phyloP scores from a whole-genome alignment of 176 grass and related monocot species.

The Chloris gayana region DNA sequence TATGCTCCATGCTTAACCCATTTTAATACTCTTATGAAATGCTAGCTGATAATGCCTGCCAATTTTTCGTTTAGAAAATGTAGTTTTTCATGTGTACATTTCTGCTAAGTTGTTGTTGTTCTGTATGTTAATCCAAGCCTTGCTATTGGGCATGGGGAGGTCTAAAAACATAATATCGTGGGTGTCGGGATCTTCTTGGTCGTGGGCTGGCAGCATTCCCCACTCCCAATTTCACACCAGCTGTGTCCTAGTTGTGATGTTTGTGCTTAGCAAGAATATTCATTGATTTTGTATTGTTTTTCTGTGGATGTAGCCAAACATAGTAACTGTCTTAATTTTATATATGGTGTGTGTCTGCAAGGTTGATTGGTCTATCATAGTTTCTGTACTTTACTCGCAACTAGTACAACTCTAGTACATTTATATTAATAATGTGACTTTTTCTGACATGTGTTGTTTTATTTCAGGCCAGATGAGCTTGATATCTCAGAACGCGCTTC shows the following conservation, averaged over 20 bases:
- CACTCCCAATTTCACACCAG: neutral
- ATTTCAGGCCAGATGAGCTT: constrained; percentile 54
- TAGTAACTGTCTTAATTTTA: neutral
- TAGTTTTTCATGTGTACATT: neutral
- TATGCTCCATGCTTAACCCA: neutral
- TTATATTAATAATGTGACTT: neutral
- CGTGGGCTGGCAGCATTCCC: neutral
- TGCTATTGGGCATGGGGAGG: neutral
- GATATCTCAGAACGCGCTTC: constrained; percentile 57
- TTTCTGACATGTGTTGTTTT: constrained; percentile 10
- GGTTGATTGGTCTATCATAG: too few species aligned
- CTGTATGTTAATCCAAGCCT: neutral
- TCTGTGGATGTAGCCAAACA: neutral
- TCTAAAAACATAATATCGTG: neutral
- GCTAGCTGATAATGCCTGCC: neutral
- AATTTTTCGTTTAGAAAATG: neutral
- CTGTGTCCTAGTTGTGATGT: neutral
- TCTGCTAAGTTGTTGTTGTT: neutral
- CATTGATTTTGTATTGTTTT: neutral
- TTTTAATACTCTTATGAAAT: neutral
- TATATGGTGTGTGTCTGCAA: neutral
- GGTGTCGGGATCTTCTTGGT: neutral
- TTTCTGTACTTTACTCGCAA: neutral
- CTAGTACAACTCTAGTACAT: neutral
- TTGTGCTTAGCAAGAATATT: neutral